Conservation (phyloP, 163 green algal genomes). For the Scenedesmus sp. region DNA sequence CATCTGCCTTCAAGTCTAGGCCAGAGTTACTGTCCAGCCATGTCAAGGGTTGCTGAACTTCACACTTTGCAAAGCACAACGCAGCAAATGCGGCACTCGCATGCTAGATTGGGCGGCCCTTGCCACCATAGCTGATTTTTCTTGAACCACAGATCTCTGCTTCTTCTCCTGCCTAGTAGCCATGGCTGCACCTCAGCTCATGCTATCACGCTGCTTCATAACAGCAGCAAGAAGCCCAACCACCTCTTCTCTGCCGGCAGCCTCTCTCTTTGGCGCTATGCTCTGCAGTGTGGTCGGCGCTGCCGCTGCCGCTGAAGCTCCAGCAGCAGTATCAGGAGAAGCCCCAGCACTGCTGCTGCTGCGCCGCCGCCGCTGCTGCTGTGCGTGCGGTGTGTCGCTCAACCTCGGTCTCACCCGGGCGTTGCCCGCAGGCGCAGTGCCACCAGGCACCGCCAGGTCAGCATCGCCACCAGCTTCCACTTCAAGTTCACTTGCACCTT, state of each 20-base stretch:
- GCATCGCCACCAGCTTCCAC: background rate
- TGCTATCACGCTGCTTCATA: constrained; percentile 44
- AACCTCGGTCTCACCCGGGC: background rate
- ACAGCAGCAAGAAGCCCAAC: constrained; percentile 59
- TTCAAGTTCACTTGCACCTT: constrained; percentile 29
- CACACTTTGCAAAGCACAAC: too few relatives aligned
- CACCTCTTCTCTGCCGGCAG: constrained; percentile 48
- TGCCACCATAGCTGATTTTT: too few relatives aligned
- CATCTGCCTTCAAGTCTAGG: too few relatives aligned
- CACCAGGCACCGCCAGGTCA: background rate
- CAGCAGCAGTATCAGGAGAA: background rate
- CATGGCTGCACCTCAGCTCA: background rate
- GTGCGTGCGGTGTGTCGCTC: background rate
- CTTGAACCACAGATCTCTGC: too few relatives aligned
- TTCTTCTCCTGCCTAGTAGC: too few relatives aligned
- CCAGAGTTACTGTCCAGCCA: too few relatives aligned
- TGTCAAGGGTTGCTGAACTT: too few relatives aligned
- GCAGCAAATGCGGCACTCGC: too few relatives aligned
- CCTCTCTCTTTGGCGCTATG: constrained; percentile 49
- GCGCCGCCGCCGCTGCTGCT: background rate
- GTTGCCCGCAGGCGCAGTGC: background rate
- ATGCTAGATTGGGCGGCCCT: too few relatives aligned
- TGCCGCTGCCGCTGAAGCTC: constrained; percentile 22
- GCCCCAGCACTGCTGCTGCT: background rate
- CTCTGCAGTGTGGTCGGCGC: constrained; percentile 44